A percentile compares a stretch with the other conserved stretches of the same genome.
phyloP scores from a whole-genome alignment of 345 rosid species.

The Sonneratia caseolaris region DNA sequence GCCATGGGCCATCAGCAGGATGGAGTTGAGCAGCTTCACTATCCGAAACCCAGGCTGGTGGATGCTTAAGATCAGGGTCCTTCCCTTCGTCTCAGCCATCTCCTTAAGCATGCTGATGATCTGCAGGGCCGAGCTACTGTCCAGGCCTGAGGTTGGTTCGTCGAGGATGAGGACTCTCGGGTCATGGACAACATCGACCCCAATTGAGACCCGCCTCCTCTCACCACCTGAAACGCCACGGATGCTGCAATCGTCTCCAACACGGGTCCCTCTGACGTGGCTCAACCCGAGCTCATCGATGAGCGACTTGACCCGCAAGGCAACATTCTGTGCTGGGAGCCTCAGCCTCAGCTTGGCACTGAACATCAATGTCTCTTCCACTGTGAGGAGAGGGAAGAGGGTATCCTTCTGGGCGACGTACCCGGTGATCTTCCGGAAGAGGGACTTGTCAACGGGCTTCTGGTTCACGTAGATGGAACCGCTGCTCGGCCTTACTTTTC shows the following conservation, averaged over 20 bases:
- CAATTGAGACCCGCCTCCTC: slow-evolving; percentile 88
- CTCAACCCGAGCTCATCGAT: slow-evolving; percentile 76
- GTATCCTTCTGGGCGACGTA: slow-evolving; percentile 81
- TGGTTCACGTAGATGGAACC: slow-evolving; percentile 64
- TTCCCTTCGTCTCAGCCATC: slow-evolving; percentile 79
- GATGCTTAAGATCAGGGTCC: slow-evolving; percentile 64
- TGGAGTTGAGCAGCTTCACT: slow-evolving; percentile 66
- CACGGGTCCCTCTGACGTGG: slow-evolving; percentile 55
- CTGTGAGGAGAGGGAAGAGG: slow-evolving; percentile 88
- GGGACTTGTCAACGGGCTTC: slow-evolving; percentile 45
- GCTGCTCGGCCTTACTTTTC: slow-evolving; percentile 41
- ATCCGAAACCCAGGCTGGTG: slow-evolving; percentile 96
- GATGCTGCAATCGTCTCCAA: slow-evolving; percentile 57
- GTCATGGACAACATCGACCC: slow-evolving; percentile 84
- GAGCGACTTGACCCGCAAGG: slow-evolving; percentile 50
- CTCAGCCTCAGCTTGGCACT: slow-evolving; percentile 72
- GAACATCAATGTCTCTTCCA: slow-evolving; percentile 85
- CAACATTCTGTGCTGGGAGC: slow-evolving; percentile 43
- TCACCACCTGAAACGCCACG: slow-evolving; percentile 98
- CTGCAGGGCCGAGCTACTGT: slow-evolving; percentile 77
- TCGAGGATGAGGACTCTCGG: slow-evolving; percentile 87
- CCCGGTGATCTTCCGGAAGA: slow-evolving; percentile 67
- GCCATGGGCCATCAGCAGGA: slow-evolving; percentile 72
- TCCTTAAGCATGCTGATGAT: slow-evolving; percentile 74
- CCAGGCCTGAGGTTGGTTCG: slow-evolving; percentile 97